These are phyloP conservation scores for Fusarium begoniae DNA, from an alignment of 2,329 filamentous ascomycete species.

Conservation along the genomic window DNA sequence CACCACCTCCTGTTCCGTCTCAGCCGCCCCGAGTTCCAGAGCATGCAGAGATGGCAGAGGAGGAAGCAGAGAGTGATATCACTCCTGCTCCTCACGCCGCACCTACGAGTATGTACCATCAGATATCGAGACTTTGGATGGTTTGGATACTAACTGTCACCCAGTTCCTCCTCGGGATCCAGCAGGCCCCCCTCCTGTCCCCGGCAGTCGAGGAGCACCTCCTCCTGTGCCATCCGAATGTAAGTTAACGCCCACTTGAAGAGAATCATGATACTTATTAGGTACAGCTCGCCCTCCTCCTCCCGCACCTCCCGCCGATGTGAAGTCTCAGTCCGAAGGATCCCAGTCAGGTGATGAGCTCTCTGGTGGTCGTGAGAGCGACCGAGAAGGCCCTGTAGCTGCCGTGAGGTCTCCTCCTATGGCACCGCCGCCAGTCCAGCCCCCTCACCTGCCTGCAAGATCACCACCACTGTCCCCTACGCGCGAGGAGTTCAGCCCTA, in stretches of 20 bases:
- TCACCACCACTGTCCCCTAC: slow-evolving; percentile 46
- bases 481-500: slow-evolving; percentile 52
- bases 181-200: slow-evolving; percentile 55
- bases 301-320: slow-evolving; percentile 59
- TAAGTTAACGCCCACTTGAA: slow-evolving; percentile 54
- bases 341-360: slow-evolving; percentile 92
- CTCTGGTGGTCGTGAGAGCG: slow-evolving; percentile 61
- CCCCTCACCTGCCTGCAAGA: slow-evolving; percentile 40
- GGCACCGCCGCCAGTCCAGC: slow-evolving; percentile 51
- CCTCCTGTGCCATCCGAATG: slow-evolving; percentile 69
- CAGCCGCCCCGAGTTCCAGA: slow-evolving; percentile 28
- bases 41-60: slow-evolving; percentile 38
- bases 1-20: slow-evolving; percentile 45
- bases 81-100: slow-evolving; percentile 47
- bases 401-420: slow-evolving; percentile 52
- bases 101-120: slow-evolving; percentile 34
- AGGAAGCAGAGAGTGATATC: slow-evolving; percentile 49
- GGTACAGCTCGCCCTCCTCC: slow-evolving; percentile 69
- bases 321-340: slow-evolving; percentile 75
- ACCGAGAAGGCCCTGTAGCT: slow-evolving; percentile 44
- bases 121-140: not conserved
- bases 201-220: slow-evolving; percentile 62
- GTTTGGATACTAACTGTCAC: slow-evolving; percentile 39
- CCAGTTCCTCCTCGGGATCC: slow-evolving; percentile 48
- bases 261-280: slow-evolving; percentile 41